Evolutionary conservation across 1,284 basidiomycete species (phyloP), one percentile per base, ranked within the genome.

Genomic region (Cystobasidium pallidum): DNA sequence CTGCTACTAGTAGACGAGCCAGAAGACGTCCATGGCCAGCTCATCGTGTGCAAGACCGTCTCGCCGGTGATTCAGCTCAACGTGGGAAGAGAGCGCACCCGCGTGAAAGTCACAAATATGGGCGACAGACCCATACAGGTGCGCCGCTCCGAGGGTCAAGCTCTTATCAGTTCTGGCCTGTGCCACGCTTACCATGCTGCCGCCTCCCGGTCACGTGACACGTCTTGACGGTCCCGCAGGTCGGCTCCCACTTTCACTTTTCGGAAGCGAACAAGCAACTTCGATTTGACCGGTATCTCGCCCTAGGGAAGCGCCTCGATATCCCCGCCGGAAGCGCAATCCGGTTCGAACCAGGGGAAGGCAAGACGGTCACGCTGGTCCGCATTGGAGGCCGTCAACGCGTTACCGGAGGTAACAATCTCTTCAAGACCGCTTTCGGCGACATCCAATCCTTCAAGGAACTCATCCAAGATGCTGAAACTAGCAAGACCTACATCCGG

Each of bases 121-220:
- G 94, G 95, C 0, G 95, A 98, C 80, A 85, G 95, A 28, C 95
- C 95, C 3, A 89, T 99, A 72, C 95, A 98, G 84, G 90, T 89
- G 47, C 24, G 47, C 34, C 30, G 24, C 41, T 34, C 19, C 17
- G 11, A 1, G 26, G 26, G 2, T 17, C 3, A 26, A 7, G 24
- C 21, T 36, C 32, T 57, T 57, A 57, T 57, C 26, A 61, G n/a
- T 47, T 43, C 36, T 17, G 70, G 26, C 66, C 24, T 32, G 34
- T 10, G 0, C 24, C 49, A 21, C 13, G n/a, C 30, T 36, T 19
- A 2, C 32, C 57, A 1, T 58, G 24, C 28, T 28, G 32, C 57
- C 28, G 11, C 11, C 10, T 54, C 24, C 26, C 19, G 28, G 19
- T 34, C 36, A 39, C 30, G 47, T 73, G 36, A 45, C 21, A 39